Evolutionary conservation across 78 protist genomes (phyloP).

Genomic region (Cavenderia fasciculata): DNA sequence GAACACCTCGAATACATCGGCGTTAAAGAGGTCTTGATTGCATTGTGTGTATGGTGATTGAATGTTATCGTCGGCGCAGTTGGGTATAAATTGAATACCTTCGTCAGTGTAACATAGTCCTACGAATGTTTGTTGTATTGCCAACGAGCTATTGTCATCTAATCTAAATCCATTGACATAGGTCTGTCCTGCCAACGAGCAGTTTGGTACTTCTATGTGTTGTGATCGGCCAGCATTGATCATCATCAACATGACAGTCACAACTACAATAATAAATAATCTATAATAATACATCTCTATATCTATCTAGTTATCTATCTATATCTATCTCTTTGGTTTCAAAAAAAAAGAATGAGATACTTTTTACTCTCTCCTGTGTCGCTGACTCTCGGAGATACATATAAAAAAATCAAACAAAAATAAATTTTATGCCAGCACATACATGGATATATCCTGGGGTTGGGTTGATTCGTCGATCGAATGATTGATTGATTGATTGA

Average conservation of each 20-base stretch:
- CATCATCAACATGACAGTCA: neutral
- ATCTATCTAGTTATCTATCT: no score
- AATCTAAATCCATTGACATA: conserved; percentile 10
- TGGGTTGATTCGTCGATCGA: no score
- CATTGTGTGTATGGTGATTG: conserved; percentile 32
- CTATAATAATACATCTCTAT: neutral
- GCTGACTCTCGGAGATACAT: no score
- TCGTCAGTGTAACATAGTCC: conserved; percentile 21
- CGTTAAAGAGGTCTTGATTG: conserved; percentile 42
- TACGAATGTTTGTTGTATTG: conserved; percentile 58
- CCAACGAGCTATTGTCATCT: neutral
- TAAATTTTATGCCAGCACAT: no score
- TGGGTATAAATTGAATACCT: neutral
- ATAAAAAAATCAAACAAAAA: no score
- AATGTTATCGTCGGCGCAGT: conserved; percentile 34
- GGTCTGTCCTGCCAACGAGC: neutral
- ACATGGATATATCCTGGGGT: no score
- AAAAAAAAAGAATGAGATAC: no score
- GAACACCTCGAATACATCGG: conserved; percentile 57
- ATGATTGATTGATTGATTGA: no score
- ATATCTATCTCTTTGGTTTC: no score
- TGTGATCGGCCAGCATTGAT: neutral
- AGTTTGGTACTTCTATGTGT: neutral
- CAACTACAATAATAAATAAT: neutral
- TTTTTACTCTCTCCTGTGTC: no score